Evolutionary conservation across 345 rosid genomes (phyloP).

Genomic region (Excoecaria agallocha): DNA sequence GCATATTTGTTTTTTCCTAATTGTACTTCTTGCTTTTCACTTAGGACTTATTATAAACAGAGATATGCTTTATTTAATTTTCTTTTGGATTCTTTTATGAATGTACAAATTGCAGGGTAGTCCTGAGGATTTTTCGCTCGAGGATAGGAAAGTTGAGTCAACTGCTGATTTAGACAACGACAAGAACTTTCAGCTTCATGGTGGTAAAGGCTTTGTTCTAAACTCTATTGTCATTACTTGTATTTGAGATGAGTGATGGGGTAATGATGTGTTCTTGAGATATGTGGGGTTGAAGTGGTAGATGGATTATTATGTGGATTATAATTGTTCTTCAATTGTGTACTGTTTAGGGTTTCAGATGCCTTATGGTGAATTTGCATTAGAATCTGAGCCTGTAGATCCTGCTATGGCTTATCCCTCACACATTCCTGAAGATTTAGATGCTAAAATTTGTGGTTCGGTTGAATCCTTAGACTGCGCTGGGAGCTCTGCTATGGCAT

Average conservation of each 20-base stretch:
- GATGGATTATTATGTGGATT: background rate
- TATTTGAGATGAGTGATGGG: background rate
- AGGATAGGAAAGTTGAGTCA: slow-evolving; percentile 12
- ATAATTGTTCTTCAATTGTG: slow-evolving; percentile 20
- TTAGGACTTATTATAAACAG: background rate
- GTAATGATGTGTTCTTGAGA: background rate
- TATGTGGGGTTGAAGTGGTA: background rate
- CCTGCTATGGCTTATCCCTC: slow-evolving; percentile 5
- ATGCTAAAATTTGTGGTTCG: slow-evolving; percentile 7
- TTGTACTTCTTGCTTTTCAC: too few species aligned
- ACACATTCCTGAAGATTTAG: slow-evolving; percentile 28
- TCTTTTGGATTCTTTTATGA: background rate
- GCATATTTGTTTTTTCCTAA: background rate
- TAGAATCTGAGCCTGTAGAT: slow-evolving; percentile 4
- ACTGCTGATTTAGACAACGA: slow-evolving; percentile 4
- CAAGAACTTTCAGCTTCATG: slow-evolving; percentile 1
- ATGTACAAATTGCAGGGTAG: slow-evolving; percentile 18
- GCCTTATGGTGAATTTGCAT: slow-evolving; percentile 12
- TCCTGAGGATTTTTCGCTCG: background rate
- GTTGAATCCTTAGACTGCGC: slow-evolving; percentile 29
- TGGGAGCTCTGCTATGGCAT: slow-evolving; percentile 1
- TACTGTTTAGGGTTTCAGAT: slow-evolving; percentile 39
- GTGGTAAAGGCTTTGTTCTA: slow-evolving; percentile 14
- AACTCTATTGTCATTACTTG: background rate
- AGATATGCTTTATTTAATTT: background rate